phyloP scores from a whole-genome alignment of 106 monocot genomes.

The Cymbidium sinense region DNA sequence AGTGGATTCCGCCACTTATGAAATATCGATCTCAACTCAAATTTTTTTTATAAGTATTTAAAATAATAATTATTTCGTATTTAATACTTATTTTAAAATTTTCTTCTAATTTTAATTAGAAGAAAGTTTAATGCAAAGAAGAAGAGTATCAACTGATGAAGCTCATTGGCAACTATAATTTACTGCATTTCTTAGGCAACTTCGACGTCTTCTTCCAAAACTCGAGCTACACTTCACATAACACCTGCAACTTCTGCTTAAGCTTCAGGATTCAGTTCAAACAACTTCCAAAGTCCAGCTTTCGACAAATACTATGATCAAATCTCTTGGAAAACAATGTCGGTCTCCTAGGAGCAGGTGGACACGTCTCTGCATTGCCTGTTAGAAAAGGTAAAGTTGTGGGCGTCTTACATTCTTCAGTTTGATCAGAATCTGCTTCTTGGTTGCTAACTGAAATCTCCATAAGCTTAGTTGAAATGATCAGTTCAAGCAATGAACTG shows the following conservation, averaged over 20 bases:
- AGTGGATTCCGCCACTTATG: too few species aligned
- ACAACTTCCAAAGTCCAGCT: conserved; percentile 31
- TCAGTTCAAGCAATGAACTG: conserved; percentile 37
- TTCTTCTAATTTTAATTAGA: too few species aligned
- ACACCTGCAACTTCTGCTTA: neutral
- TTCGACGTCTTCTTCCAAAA: neutral
- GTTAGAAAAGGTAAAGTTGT: conserved; percentile 30
- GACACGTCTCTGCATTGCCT: conserved; percentile 42
- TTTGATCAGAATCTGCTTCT: neutral
- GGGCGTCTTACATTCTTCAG: conserved; percentile 44
- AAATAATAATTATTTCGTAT: too few species aligned
- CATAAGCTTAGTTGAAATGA: conserved; percentile 21
- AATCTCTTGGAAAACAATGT: conserved; percentile 18
- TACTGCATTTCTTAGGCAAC: neutral
- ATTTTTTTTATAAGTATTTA: too few species aligned
- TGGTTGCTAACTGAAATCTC: conserved; percentile 12
- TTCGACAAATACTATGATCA: conserved; percentile 23
- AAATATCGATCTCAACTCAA: too few species aligned
- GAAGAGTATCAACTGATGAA: too few species aligned
- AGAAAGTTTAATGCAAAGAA: too few species aligned
- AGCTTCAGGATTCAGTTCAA: conserved; percentile 7
- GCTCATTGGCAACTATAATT: neutral
- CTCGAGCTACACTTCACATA: neutral
- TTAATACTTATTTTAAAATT: too few species aligned
- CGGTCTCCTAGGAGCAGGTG: conserved; percentile 37